Conservation (phyloP, 352 stramenopile genomes). For the Thalassiosira oceanica region DNA sequence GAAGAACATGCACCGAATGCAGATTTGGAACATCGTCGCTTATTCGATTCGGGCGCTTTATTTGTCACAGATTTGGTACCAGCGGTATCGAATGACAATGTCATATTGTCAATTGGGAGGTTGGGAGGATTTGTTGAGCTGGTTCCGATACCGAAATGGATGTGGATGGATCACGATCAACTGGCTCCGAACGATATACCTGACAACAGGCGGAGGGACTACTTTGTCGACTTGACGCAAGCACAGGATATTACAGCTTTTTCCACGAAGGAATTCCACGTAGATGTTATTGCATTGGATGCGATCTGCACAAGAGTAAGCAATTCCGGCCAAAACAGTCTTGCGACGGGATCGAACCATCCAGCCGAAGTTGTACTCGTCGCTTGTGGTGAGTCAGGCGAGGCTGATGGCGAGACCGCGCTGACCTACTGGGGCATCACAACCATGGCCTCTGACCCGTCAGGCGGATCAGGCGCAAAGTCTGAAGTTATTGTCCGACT, state of each 20-base stretch:
- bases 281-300: slow-evolving; percentile 59
- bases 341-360: slow-evolving; percentile 24
- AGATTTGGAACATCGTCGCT: no score
- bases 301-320: slow-evolving; percentile 50
- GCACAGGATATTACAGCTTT: slow-evolving; percentile 53
- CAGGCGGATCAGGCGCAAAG: background rate
- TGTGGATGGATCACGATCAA: slow-evolving; percentile 54
- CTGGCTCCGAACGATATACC: background rate
- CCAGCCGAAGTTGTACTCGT: slow-evolving; percentile 59
- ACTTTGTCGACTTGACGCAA: slow-evolving; percentile 20
- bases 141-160: slow-evolving; percentile 48
- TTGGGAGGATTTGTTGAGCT: slow-evolving; percentile 75
- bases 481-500: slow-evolving; percentile 25
- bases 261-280: slow-evolving; percentile 54
- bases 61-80: slow-evolving; percentile 35
- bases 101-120: slow-evolving; percentile 58
- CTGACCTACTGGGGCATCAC: slow-evolving; percentile 45
- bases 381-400: slow-evolving; percentile 36
- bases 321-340: slow-evolving; percentile 19
- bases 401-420: slow-evolving; percentile 10
- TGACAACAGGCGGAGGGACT: slow-evolving; percentile 6
- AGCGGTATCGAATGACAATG: slow-evolving; percentile 15
- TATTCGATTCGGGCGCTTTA: slow-evolving; percentile 33
- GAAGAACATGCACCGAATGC: no score
- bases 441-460: background rate